phyloP scores from a whole-genome alignment of 768 basidiomycete genomes.

The Lactarius hengduanensis region DNA sequence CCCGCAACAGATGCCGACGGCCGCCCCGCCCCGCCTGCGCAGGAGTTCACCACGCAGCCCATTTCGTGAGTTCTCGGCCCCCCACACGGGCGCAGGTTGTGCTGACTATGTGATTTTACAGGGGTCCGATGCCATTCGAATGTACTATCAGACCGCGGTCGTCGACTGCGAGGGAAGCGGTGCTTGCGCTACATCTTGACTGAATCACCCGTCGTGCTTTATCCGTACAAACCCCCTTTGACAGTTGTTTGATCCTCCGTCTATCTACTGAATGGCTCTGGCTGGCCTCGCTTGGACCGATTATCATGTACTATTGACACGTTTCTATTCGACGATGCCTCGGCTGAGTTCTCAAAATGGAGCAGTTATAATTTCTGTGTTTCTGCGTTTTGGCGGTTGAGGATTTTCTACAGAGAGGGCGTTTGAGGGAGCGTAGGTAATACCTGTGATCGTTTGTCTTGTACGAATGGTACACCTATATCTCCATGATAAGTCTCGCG shows the following conservation, averaged over 20 bases:
- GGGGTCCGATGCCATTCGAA: slow-evolving; percentile 18
- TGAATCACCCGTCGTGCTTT: neutral
- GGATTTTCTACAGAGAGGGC: neutral
- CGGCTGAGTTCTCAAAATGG: neutral
- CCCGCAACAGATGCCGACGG: slow-evolving; percentile 16
- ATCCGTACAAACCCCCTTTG: neutral
- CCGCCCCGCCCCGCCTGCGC: neutral
- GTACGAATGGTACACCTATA: no score
- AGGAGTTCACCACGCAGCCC: neutral
- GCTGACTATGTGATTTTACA: neutral
- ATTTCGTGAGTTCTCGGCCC: slow-evolving; percentile 2
- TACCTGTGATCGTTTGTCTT: no score
- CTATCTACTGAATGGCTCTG: neutral
- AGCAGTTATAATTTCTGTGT: neutral
- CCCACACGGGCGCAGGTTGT: neutral
- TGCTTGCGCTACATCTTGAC: slow-evolving; percentile 10
- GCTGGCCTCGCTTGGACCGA: neutral
- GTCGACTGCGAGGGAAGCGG: slow-evolving; percentile 4
- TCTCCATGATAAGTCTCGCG: no score
- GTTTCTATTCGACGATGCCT: neutral
- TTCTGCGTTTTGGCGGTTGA: neutral
- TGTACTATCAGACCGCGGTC: slow-evolving; percentile 18
- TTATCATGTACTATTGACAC: neutral
- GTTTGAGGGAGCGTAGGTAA: no score
- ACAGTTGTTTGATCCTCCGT: neutral